phyloP scores from a whole-genome alignment of 352 stramenopile species.

The Globisporangium perplexum region DNA sequence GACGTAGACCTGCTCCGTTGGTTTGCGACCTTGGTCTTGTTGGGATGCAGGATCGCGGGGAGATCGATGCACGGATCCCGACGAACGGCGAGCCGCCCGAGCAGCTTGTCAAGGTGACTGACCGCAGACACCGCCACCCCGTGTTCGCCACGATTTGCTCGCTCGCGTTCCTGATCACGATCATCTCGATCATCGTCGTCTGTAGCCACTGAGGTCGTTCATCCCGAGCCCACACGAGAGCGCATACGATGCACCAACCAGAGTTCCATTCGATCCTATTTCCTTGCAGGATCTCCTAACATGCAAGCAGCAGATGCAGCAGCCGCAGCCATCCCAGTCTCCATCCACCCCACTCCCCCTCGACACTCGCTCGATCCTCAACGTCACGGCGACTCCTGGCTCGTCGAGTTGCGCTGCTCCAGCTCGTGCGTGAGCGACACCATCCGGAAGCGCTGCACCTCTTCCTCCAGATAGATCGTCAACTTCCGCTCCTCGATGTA shows the following conservation, averaged over 20 bases:
- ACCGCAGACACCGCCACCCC: slow-evolving; percentile 56
- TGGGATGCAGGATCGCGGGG: slow-evolving; percentile 2
- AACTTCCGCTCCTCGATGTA: slow-evolving; percentile 70
- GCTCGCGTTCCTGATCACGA: slow-evolving; percentile 50
- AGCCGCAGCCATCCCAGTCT: not conserved
- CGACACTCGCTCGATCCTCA: not conserved
- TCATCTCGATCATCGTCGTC: slow-evolving; percentile 63
- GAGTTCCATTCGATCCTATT: slow-evolving; percentile 2
- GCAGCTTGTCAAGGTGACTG: slow-evolving; percentile 73
- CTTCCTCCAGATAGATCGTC: slow-evolving; percentile 53
- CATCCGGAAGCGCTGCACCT: slow-evolving; percentile 53
- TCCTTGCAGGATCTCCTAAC: slow-evolving; percentile 5
- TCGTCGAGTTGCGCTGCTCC: slow-evolving; percentile 22
- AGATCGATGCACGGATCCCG: slow-evolving; percentile 22
- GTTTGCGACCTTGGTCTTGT: not conserved
- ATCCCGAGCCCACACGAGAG: not conserved
- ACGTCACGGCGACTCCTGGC: slow-evolving; percentile 1
- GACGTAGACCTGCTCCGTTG: not conserved
- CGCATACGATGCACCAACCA: not conserved
- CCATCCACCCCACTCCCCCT: not conserved
- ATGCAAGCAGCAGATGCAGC: not conserved
- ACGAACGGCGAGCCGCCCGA: slow-evolving; percentile 57
- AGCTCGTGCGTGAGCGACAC: slow-evolving; percentile 37
- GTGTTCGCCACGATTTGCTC: slow-evolving; percentile 71
- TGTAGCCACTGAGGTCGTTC: slow-evolving; percentile 27